Percentiles rank a stretch among this genome's conserved stretches.
These are phyloP conservation scores for Debaryomyces fabryi DNA, from an alignment of 1,139 yeast species.

Conservation along the genomic window DNA sequence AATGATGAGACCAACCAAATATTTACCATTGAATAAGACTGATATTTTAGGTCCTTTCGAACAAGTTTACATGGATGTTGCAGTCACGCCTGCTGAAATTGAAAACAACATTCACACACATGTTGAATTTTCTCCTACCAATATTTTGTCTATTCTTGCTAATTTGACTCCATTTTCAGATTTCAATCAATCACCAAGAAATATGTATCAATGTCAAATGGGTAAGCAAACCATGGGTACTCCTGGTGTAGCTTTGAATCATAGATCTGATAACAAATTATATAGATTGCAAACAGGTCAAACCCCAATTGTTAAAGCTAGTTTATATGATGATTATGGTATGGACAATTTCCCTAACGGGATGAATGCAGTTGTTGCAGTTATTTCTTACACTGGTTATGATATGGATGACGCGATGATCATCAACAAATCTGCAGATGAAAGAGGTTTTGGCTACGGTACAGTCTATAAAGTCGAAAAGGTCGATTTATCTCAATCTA, in stretches of 20 bases:
- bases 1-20: constrained; percentile 95
- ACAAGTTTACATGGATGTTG: constrained; percentile 95
- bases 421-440: constrained; percentile 93
- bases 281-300: constrained; percentile 94
- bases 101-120: constrained; percentile 81
- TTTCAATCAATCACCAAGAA: constrained; percentile 98
- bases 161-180: constrained; percentile 97
- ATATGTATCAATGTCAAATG: constrained; percentile 99
- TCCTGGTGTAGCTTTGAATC: constrained; percentile 92
- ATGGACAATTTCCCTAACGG: constrained; percentile 99
- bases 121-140: constrained; percentile 94
- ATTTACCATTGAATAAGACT: constrained; percentile 77
- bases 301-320: constrained; percentile 95
- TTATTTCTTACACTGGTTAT: constrained; percentile 96
- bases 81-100: constrained; percentile 93
- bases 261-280: constrained; percentile 92
- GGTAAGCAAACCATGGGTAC: constrained; percentile 99
- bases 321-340: constrained; percentile 91
- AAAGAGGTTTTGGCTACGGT: constrained; percentile 97
- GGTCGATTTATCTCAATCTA: constrained; percentile 73
- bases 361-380: constrained; percentile 98
- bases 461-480: constrained; percentile 94
- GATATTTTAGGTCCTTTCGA: constrained; percentile 97
- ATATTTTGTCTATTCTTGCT: constrained; percentile 89
- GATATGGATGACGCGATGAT: constrained; percentile 99